Conservation (phyloP, 306 rosid genomes). For the Citrullus mucosospermus region DNA sequence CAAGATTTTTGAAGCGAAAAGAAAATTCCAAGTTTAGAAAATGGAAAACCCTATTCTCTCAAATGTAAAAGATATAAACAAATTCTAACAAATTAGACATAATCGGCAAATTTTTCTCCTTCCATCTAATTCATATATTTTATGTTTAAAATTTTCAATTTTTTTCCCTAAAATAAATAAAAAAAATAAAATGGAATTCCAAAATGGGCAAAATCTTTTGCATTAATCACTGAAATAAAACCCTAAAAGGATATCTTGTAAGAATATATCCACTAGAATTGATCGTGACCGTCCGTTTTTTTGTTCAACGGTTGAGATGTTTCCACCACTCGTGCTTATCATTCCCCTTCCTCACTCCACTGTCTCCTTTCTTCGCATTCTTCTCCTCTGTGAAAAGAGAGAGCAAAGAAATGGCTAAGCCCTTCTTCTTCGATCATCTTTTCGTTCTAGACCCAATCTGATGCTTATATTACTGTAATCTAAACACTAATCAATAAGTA, state of each 20-base stretch:
- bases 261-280: conserved; percentile 19
- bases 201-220: neutral
- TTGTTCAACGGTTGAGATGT: conserved; percentile 29
- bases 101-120: neutral
- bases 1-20: neutral
- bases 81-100: neutral
- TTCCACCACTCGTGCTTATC: conserved; percentile 44
- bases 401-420: conserved; percentile 29
- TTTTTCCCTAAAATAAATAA: neutral
- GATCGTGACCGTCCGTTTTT: conserved; percentile 20
- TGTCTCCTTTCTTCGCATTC: conserved; percentile 3
- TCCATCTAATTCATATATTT: neutral
- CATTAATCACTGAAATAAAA: conserved; percentile 30
- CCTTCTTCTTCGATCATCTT: conserved; percentile 11
- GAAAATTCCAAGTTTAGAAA: neutral
- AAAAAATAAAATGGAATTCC: neutral
- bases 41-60: neutral
- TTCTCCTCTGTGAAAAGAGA: conserved; percentile 7
- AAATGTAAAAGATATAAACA: neutral
- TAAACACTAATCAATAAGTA: conserved; percentile 5
- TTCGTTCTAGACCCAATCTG: conserved; percentile 15
- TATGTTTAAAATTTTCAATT: neutral
- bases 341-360: conserved; percentile 32
- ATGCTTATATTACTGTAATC: conserved; percentile 17
- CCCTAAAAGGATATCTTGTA: conserved; percentile 42